These are phyloP conservation scores for Populus hybrid DNA, from an alignment of 441 rosid genomes.

Conservation along the genomic window DNA sequence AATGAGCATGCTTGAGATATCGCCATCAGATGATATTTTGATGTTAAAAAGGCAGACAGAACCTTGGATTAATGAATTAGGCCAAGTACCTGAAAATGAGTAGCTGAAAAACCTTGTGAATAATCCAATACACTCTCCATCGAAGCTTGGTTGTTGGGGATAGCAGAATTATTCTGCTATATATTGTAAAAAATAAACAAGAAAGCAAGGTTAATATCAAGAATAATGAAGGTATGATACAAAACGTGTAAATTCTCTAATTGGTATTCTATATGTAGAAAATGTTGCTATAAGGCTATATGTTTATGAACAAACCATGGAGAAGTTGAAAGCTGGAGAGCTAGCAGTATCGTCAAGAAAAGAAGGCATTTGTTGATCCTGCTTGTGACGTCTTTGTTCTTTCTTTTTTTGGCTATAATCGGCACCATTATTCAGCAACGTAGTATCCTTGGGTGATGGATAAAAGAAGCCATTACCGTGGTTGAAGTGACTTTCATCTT, in stretches of 20 bases:
- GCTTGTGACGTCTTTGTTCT: constrained; percentile 23
- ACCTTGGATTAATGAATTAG: not conserved
- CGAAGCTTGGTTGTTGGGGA: constrained; percentile 33
- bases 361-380: constrained; percentile 40
- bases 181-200: not conserved
- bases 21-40: not conserved
- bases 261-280: not conserved
- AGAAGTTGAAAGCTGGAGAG: constrained; percentile 56
- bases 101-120: constrained; percentile 66
- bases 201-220: not conserved
- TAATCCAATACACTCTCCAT: constrained; percentile 52
- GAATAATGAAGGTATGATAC: not conserved
- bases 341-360: constrained; percentile 91
- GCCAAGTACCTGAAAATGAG: constrained; percentile 56
- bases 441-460: constrained; percentile 10
- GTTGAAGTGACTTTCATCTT: constrained; percentile 31
- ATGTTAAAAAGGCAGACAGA: not conserved
- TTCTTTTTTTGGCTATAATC: constrained; percentile 31
- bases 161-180: constrained; percentile 38
- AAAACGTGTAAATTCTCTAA: not conserved
- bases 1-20: not conserved
- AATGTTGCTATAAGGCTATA: not conserved
- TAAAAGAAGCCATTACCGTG: constrained; percentile 16
- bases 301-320: constrained; percentile 32
- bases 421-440: constrained; percentile 19